These are phyloP conservation scores for Umbilicaria muhlenbergii DNA, from an alignment of 495 filamentous ascomycete genomes.

Conservation along the genomic window DNA sequence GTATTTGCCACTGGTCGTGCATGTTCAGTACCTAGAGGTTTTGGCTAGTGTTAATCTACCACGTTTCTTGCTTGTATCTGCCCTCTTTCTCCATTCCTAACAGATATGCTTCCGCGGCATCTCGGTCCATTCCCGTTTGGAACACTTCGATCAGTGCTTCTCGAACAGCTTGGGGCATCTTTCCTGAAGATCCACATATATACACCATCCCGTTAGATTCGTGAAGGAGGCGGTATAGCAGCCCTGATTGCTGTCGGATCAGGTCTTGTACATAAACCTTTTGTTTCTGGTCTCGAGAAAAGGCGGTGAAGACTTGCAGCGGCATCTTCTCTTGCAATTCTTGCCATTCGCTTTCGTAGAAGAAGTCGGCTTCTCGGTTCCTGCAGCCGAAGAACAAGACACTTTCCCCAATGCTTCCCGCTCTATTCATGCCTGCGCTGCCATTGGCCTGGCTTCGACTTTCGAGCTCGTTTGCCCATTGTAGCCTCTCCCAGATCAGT, in stretches of 20 bases:
- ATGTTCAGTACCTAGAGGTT: no score
- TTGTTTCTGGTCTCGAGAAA: conserved; percentile 59
- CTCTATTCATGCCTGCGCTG: conserved; percentile 17
- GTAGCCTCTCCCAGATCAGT: conserved; percentile 51
- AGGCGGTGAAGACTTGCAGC: conserved; percentile 55
- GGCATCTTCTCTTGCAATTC: conserved; percentile 11
- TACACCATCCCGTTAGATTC: conserved; percentile 40
- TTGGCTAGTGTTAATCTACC: conserved; percentile 16
- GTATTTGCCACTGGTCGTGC: no score
- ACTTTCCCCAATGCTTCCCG: conserved; percentile 14
- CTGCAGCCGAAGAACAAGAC: conserved; percentile 70
- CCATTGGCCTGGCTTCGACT: conserved; percentile 15
- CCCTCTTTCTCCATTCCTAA: conserved; percentile 49
- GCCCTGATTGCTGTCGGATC: conserved; percentile 41
- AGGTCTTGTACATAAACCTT: conserved; percentile 88
- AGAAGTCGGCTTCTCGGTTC: conserved; percentile 56
- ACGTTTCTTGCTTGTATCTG: conserved; percentile 67
- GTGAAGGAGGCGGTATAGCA: conserved; percentile 44
- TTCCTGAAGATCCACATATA: conserved; percentile 70
- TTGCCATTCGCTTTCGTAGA: conserved; percentile 65
- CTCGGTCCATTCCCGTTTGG: conserved; percentile 22
- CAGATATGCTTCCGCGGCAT: conserved; percentile 41
- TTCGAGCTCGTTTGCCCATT: conserved; percentile 16
- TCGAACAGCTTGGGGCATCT: conserved; percentile 85
- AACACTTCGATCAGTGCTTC: conserved; percentile 63